Evolutionary conservation across 2,329 filamentous ascomycete species (phyloP).

Genomic region (Corynespora cassiicola): DNA sequence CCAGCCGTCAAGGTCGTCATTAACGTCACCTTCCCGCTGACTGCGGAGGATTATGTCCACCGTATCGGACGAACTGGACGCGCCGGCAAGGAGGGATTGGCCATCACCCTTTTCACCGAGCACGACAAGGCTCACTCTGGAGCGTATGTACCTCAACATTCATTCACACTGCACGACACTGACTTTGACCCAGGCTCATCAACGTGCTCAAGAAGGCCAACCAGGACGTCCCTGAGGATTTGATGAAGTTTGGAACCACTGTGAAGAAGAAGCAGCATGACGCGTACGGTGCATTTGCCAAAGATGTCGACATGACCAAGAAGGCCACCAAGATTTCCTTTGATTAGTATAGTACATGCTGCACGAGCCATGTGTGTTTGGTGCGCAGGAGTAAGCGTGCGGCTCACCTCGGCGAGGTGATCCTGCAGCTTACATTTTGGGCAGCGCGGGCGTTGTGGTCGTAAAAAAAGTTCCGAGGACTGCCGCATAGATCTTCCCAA

Average conservation of each 20-base stretch:
- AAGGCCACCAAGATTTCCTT: slow-evolving; percentile 93
- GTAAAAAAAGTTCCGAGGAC: slow-evolving; percentile 1
- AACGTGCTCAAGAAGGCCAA: slow-evolving; percentile 95
- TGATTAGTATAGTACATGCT: slow-evolving; percentile 55
- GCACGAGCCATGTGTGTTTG: too few species aligned
- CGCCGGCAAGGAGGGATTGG: slow-evolving; percentile 85
- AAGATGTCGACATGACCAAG: slow-evolving; percentile 83
- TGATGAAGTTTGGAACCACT: slow-evolving; percentile 95
- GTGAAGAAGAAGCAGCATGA: slow-evolving; percentile 99
- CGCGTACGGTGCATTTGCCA: slow-evolving; percentile 94
- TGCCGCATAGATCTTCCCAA: too few species aligned
- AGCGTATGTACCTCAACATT: slow-evolving; percentile 65
- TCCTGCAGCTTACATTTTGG: too few species aligned
- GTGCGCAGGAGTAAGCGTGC: too few species aligned
- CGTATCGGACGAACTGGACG: slow-evolving; percentile 93
- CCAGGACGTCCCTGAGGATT: slow-evolving; percentile 85
- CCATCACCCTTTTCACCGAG: slow-evolving; percentile 93
- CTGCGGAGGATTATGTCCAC: slow-evolving; percentile 97
- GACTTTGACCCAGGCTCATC: slow-evolving; percentile 68
- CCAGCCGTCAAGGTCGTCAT: slow-evolving; percentile 93
- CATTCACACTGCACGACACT: slow-evolving; percentile 16
- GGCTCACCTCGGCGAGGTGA: slow-evolving; percentile 26
- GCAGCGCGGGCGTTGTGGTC: neutral
- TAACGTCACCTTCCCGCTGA: slow-evolving; percentile 93
- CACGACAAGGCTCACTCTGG: slow-evolving; percentile 92